Conservation (phyloP, 768 basidiomycete species). For the Mycena rosella region DNA sequence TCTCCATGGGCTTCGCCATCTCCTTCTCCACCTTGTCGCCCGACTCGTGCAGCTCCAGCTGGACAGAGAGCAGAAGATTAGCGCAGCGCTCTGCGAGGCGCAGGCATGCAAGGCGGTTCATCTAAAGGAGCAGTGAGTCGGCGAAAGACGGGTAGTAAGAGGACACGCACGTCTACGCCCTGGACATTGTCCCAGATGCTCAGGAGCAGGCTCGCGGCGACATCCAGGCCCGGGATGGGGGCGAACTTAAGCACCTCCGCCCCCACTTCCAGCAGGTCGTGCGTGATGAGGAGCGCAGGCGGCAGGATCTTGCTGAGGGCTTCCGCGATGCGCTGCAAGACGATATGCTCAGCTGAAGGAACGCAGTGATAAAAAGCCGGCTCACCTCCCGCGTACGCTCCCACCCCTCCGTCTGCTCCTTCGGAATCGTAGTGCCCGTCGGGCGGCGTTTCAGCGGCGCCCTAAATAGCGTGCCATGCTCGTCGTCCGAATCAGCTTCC, state of each 20-base stretch:
- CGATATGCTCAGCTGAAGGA: background rate
- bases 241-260: constrained; percentile 56
- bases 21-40: constrained; percentile 57
- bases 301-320: constrained; percentile 49
- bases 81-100: constrained; percentile 75
- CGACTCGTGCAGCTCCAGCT: constrained; percentile 63
- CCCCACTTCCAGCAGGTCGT: constrained; percentile 52
- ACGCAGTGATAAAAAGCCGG: constrained; percentile 10
- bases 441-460: constrained; percentile 17
- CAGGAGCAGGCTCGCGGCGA: constrained; percentile 60
- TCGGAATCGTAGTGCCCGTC: constrained; percentile 36
- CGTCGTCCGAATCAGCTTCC: constrained; percentile 2
- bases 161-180: constrained; percentile 64
- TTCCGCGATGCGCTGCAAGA: constrained; percentile 44
- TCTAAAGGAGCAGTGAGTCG: constrained; percentile 48
- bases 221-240: constrained; percentile 65
- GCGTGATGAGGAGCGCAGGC: constrained; percentile 48
- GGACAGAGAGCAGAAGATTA: constrained; percentile 66
- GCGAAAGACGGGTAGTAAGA: background rate
- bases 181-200: constrained; percentile 71
- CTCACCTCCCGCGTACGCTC: constrained; percentile 48
- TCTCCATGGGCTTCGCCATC: constrained; percentile 60
- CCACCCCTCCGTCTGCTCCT: constrained; percentile 50
- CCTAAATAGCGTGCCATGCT: constrained; percentile 20
- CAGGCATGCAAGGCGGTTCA: constrained; percentile 71